These are phyloP conservation scores for Blepharisma japonicum DNA, from an alignment of 73 alveolate species.

Conservation along the genomic window DNA sequence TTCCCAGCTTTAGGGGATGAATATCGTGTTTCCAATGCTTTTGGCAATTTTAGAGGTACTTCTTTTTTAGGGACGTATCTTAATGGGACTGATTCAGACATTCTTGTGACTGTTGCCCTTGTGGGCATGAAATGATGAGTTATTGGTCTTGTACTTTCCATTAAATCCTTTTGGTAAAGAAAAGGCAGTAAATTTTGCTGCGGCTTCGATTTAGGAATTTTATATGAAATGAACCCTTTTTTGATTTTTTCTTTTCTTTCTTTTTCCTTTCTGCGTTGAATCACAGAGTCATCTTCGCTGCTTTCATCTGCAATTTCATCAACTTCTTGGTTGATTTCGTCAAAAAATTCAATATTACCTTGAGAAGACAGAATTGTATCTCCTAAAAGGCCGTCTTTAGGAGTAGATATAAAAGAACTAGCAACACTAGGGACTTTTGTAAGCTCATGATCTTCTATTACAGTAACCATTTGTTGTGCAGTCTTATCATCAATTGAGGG, in stretches of 20 bases:
- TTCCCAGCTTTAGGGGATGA: no score
- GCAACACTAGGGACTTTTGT: background rate
- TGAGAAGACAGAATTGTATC: no score
- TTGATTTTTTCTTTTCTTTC: background rate
- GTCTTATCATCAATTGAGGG: background rate
- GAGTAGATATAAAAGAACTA: background rate
- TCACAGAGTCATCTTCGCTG: background rate
- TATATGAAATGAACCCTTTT: background rate
- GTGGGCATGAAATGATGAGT: background rate
- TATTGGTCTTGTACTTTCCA: background rate
- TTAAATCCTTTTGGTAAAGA: constrained; percentile 14
- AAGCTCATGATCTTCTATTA: background rate
- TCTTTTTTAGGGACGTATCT: background rate
- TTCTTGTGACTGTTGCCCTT: background rate
- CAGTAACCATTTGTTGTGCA: background rate
- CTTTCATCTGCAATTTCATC: constrained; percentile 4
- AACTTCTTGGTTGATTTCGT: background rate
- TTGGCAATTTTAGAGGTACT: background rate
- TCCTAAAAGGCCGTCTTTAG: background rate
- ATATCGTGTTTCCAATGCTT: no score
- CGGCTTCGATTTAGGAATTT: background rate
- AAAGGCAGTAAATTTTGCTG: constrained; percentile 1
- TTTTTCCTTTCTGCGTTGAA: background rate
- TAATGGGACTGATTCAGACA: constrained; percentile 1
- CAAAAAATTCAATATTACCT: background rate